phyloP scores from a whole-genome alignment of 2,329 filamentous ascomycete species.

The Myriosclerotinia curreyana region DNA sequence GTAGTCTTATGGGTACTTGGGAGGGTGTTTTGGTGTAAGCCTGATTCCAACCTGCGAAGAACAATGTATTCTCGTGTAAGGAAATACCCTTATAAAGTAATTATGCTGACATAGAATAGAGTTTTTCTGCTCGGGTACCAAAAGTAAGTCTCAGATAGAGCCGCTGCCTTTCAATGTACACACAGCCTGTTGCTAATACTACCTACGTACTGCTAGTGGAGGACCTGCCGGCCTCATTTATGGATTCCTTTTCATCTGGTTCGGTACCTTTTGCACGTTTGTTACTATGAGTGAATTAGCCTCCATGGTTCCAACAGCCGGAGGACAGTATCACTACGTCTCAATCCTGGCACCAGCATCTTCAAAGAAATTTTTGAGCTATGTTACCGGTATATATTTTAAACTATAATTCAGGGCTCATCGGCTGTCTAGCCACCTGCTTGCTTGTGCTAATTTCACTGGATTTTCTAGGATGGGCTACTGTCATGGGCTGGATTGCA shows the following conservation, averaged over 20 bases:
- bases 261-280: constrained; percentile 47
- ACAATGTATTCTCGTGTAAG: constrained; percentile 14
- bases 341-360: constrained; percentile 50
- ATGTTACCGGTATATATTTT: constrained; percentile 43
- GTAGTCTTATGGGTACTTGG: constrained; percentile 52
- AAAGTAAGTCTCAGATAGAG: not conserved
- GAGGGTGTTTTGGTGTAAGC: constrained; percentile 44
- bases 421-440: not conserved
- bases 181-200: not conserved
- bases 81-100: not conserved
- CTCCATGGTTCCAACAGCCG: constrained; percentile 44
- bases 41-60: not conserved
- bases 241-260: constrained; percentile 49
- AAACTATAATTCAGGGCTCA: not conserved
- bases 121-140: not conserved
- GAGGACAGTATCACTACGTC: constrained; percentile 60
- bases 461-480: constrained; percentile 43
- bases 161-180: not conserved
- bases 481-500: constrained; percentile 70
- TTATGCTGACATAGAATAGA: not conserved
- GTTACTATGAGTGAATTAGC: constrained; percentile 44
- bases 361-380: constrained; percentile 53
- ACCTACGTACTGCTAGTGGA: constrained; percentile 42
- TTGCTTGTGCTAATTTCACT: no score
- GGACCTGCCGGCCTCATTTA: constrained; percentile 54